Evolutionary conservation across 805 yeast genomes (phyloP).

Genomic region (Schwanniomyces occidentalis): DNA sequence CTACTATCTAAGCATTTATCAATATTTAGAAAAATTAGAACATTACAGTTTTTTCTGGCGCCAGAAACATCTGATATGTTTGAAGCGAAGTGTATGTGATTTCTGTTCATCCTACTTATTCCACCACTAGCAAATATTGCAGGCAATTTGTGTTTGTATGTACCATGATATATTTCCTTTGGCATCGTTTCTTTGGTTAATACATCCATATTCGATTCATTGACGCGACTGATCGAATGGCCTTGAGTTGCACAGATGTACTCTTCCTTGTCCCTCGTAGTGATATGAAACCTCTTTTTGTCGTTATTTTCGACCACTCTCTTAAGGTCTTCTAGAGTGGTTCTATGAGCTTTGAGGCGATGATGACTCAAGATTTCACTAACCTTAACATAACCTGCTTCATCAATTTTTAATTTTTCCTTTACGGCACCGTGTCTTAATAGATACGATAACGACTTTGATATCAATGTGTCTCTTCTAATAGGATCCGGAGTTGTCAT

Average conservation of each 20-base stretch:
- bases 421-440: constrained; percentile 83
- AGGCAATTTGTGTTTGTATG: constrained; percentile 50
- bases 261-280: constrained; percentile 21
- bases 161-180: constrained; percentile 72
- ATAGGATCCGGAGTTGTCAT: constrained; percentile 11
- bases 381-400: constrained; percentile 64
- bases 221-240: constrained; percentile 61
- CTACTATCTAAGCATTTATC: constrained; percentile 43
- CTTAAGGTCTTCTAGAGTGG: constrained; percentile 57
- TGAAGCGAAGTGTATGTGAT: constrained; percentile 83
- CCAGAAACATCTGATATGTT: constrained; percentile 65
- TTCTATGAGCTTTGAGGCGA: constrained; percentile 54
- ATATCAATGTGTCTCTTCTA: constrained; percentile 53
- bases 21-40: constrained; percentile 64
- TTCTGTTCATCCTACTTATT: constrained; percentile 67
- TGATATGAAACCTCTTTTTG: constrained; percentile 68
- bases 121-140: constrained; percentile 55
- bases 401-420: constrained; percentile 64
- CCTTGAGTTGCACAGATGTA: constrained; percentile 91
- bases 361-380: constrained; percentile 54
- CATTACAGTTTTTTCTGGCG: constrained; percentile 57
- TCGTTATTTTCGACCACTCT: constrained; percentile 63
- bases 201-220: constrained; percentile 39
- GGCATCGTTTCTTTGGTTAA: constrained; percentile 50
- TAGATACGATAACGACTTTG: constrained; percentile 73